Base-by-base conservation (phyloP, 495 filamentous ascomycete genomes). In the Neurospora sp. region DNA sequence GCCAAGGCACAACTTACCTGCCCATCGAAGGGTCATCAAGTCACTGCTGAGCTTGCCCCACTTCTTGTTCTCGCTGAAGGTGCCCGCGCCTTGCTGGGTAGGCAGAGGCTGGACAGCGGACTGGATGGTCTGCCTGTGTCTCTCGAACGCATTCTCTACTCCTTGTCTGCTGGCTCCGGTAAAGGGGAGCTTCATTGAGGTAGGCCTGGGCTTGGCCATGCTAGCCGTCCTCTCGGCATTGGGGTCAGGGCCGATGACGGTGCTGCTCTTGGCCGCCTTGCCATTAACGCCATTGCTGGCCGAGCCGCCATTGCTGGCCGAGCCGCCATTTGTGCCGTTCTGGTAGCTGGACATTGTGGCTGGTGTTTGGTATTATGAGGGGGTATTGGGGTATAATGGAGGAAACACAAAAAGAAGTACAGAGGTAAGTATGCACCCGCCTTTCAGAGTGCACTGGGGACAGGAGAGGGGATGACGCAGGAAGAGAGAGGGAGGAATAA, bases 101-200 rank as follows among this genome's bases (percentile, higher is more conserved):
- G 93, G 91, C 73, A 92, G 76, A 37, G 93, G 92, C 69, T 87
- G 84, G 68, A 85, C 84, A 40, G 87, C 88, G 39, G 91, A 88
- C 69, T 89, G 87, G 68, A 93, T 86, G 22, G 93, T 75, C 73
- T 92, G 90, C 16, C 84, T 86, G 81, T 89, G 89, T 74, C 87
- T 83, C 70, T 87, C 84, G 71, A 93, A 91, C 14, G 86, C 84
- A 20, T 83, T 78, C 31, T 76, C 78, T 53, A 88, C 80, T 10
- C 81, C 83, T 69, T 84, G 74, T 40, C 75, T 80, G 69, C 77
- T 74, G n/a, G 79, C 75, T 65, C 76, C 82, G 16, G 76, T 81
- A 6, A 72, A 71, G 40, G 73, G 74, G 4, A 75, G 69, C 20
- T 79, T 73, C n/a, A 69, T 70, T 0, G 74, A 48, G 0, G 22